phyloP scores from a whole-genome alignment of 2,329 filamentous ascomycete genomes.

The Meredithiella fracta region DNA sequence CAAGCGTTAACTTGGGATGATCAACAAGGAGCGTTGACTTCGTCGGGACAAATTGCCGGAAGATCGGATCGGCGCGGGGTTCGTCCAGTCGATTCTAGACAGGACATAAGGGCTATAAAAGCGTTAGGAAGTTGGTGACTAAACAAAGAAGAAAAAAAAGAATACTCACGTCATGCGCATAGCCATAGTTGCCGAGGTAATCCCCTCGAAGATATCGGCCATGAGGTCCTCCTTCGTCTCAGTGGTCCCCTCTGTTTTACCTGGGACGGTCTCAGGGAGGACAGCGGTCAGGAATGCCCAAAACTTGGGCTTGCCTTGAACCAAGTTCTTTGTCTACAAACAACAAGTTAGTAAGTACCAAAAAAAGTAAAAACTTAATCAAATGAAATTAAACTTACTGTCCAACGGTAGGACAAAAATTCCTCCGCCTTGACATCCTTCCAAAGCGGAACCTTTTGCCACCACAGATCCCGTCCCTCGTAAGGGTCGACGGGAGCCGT shows the following conservation, averaged over 20 bases:
- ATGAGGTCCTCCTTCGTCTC: slow-evolving; percentile 33
- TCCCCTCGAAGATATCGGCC: slow-evolving; percentile 34
- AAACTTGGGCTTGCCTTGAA: slow-evolving; percentile 32
- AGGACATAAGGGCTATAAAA: slow-evolving; percentile 36
- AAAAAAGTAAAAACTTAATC: background rate
- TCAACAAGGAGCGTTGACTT: slow-evolving; percentile 35
- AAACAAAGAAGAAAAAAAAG: background rate
- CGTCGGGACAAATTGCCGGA: slow-evolving; percentile 43
- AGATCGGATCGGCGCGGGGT: slow-evolving; percentile 43
- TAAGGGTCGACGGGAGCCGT: background rate
- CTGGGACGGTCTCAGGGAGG: slow-evolving; percentile 35
- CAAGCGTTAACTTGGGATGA: slow-evolving; percentile 36
- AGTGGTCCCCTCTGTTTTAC: slow-evolving; percentile 12
- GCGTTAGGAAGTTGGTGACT: background rate
- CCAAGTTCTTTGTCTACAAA: slow-evolving; percentile 30
- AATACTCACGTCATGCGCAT: slow-evolving; percentile 35
- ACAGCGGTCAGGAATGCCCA: slow-evolving; percentile 31
- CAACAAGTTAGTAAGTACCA: background rate
- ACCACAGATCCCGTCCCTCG: slow-evolving; percentile 26
- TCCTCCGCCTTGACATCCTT: slow-evolving; percentile 28
- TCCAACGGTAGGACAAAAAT: slow-evolving; percentile 38
- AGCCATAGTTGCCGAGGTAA: slow-evolving; percentile 40
- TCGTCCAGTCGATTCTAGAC: slow-evolving; percentile 40
- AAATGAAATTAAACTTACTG: slow-evolving; percentile 25
- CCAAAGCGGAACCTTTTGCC: slow-evolving; percentile 35